Evolutionary conservation across 768 basidiomycete genomes (phyloP).

Genomic region (Tephrocybe sp.): DNA sequence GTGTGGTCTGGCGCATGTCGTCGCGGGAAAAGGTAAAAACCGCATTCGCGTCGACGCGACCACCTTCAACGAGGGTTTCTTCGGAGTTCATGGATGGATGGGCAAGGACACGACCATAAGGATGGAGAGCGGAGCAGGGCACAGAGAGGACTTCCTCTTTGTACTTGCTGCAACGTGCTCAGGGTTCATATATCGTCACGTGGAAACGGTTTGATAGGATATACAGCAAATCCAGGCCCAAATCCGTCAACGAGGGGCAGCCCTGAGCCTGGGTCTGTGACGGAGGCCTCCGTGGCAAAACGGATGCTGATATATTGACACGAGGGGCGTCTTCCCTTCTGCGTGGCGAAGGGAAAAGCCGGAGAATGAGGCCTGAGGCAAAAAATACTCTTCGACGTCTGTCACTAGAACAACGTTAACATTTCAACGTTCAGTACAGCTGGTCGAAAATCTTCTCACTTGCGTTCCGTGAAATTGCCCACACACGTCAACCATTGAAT

Average conservation of each 20-base stretch:
- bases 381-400: no score
- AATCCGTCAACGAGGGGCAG: not conserved
- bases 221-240: no score
- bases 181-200: conserved; percentile 7
- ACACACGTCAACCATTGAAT: no score
- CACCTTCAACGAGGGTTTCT: conserved; percentile 18
- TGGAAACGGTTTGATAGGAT: conserved; percentile 5
- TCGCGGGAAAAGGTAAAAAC: conserved; percentile 18
- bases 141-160: not conserved
- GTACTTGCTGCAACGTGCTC: not conserved
- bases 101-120: conserved; percentile 1
- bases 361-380: no score
- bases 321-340: not conserved
- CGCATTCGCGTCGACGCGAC: conserved; percentile 14
- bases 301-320: not conserved
- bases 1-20: conserved; percentile 19
- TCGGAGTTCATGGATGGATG: conserved; percentile 16
- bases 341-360: not conserved
- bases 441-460: no score
- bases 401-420: no score
- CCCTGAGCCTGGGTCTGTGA: not conserved
- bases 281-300: not conserved
- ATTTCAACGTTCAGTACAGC: no score
- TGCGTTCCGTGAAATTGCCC: no score
- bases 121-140: conserved; percentile 3